Conservation (phyloP, 176 grass and related monocot species). For the Carex cristatella region DNA sequence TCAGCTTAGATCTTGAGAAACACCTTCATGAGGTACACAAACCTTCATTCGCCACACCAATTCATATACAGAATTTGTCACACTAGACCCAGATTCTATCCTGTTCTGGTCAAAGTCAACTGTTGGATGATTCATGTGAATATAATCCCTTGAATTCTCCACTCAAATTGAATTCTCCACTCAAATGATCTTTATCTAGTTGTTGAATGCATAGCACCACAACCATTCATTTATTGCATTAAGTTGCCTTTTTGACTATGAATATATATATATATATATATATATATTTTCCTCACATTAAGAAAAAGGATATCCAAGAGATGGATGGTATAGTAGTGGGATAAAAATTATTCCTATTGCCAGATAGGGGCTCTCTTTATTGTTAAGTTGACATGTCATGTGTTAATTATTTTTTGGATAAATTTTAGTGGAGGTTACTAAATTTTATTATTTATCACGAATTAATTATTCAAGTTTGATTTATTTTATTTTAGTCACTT, state of each 20-base stretch:
- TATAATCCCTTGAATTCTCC: too few species aligned
- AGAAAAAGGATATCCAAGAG: too few species aligned
- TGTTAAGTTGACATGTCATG: not conserved
- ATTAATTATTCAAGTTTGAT: too few species aligned
- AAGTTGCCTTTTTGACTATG: too few species aligned
- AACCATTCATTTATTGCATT: not conserved
- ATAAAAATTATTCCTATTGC: too few species aligned
- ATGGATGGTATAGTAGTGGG: too few species aligned
- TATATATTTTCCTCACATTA: too few species aligned
- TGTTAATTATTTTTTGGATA: not conserved
- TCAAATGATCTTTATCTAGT: not conserved
- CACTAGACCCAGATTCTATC: not conserved
- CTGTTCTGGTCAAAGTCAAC: not conserved
- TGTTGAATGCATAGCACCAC: not conserved
- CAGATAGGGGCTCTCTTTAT: not conserved
- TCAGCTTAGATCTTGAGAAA: constrained; percentile 34
- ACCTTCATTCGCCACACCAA: not conserved
- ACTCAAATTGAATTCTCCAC: not conserved
- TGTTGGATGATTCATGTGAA: not conserved
- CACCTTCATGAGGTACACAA: constrained; percentile 32
- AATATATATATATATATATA: too few species aligned
- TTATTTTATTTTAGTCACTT: too few species aligned
- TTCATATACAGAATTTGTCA: not conserved
- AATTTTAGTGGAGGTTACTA: too few species aligned
- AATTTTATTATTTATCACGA: too few species aligned